Conservation (phyloP, 2,329 filamentous ascomycete genomes). For the Aspergillus cejpii region DNA sequence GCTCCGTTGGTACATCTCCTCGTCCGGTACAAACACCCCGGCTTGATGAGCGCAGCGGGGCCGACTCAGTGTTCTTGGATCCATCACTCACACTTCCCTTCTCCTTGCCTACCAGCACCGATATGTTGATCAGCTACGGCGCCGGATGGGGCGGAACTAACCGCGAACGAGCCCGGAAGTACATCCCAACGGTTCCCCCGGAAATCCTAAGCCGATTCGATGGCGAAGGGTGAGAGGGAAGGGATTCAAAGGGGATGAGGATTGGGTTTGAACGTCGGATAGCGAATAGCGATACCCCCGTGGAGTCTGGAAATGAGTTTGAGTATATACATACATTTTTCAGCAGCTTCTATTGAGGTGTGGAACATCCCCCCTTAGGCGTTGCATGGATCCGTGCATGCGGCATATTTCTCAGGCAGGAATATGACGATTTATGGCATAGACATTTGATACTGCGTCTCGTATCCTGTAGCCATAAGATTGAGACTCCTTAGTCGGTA, state of each 20-base stretch:
- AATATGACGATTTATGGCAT: too few relatives aligned
- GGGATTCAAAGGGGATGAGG: neutral
- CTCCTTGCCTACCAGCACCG: constrained; percentile 87
- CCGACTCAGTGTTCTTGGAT: constrained; percentile 61
- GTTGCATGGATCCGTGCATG: too few relatives aligned
- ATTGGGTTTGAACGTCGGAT: neutral
- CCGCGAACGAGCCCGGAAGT: constrained; percentile 84
- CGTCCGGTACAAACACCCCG: constrained; percentile 15
- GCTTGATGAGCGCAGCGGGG: constrained; percentile 24
- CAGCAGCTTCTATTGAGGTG: too few relatives aligned
- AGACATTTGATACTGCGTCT: too few relatives aligned
- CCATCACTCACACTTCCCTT: constrained; percentile 91
- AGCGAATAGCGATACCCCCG: constrained; percentile 6
- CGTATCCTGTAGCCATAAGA: neutral
- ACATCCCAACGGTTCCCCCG: constrained; percentile 88
- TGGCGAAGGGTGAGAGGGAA: constrained; percentile 31
- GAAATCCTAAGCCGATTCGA: constrained; percentile 90
- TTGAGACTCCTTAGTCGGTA: neutral
- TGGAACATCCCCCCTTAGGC: too few relatives aligned
- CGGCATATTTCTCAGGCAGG: too few relatives aligned
- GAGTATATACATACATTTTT: constrained; percentile 13
- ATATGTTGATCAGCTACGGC: constrained; percentile 94
- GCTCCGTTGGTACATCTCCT: constrained; percentile 21
- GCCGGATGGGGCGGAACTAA: constrained; percentile 92
- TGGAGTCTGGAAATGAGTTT: constrained; percentile 2